Conservation (phyloP, 2,329 filamentous ascomycete genomes). For the Juglanconis oblonga region DNA sequence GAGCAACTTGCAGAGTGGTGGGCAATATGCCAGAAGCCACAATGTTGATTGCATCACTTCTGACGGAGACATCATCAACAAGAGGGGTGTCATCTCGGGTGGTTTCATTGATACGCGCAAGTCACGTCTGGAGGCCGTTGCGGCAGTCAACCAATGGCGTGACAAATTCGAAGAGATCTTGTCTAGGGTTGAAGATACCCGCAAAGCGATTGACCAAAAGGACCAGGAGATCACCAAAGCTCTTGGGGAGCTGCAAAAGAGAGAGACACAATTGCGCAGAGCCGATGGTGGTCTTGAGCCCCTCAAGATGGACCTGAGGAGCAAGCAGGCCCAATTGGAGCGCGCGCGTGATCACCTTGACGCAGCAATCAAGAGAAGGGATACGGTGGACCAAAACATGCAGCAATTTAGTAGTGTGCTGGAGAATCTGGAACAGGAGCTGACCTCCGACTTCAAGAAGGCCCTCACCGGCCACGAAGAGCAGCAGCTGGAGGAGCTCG, state of each 20-base stretch:
- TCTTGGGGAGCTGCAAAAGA: constrained; percentile 66
- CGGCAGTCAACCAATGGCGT: constrained; percentile 70
- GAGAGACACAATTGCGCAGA: constrained; percentile 44
- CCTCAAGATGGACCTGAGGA: constrained; percentile 71
- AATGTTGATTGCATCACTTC: constrained; percentile 90
- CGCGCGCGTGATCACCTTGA: constrained; percentile 72
- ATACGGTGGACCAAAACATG: constrained; percentile 71
- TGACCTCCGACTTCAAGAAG: constrained; percentile 88
- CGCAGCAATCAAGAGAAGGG: constrained; percentile 59
- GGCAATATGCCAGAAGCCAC: constrained; percentile 89
- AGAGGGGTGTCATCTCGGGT: constrained; percentile 91
- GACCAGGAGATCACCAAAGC: constrained; percentile 87
- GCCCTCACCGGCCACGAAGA: constrained; percentile 82
- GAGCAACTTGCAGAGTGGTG: constrained; percentile 80
- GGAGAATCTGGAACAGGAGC: constrained; percentile 73
- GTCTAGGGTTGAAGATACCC: constrained; percentile 62
- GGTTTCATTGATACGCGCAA: constrained; percentile 85
- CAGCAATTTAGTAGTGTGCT: constrained; percentile 74
- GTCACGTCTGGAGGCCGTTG: constrained; percentile 83
- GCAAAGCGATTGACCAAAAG: constrained; percentile 68
- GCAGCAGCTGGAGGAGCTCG: constrained; percentile 69
- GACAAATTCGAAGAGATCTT: constrained; percentile 69
- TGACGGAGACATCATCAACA: constrained; percentile 92
- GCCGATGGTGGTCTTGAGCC: constrained; percentile 81
- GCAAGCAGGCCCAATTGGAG: constrained; percentile 72